Evolutionary conservation across 495 filamentous ascomycete species (phyloP), one percentile per base, ranked within the genome.

Genomic region (Daldinia concentrica): DNA sequence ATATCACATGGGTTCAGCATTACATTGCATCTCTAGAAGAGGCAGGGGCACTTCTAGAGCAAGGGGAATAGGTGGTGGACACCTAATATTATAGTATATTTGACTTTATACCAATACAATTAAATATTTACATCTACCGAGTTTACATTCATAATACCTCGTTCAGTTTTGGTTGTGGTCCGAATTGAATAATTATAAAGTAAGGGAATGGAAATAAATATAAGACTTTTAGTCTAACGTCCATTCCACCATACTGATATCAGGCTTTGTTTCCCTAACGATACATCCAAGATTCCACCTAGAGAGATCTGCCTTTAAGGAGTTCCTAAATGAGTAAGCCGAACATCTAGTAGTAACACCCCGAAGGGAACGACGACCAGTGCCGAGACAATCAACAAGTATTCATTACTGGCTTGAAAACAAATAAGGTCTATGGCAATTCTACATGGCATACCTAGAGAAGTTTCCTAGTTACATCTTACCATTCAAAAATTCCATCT

Each of bases 11-110:
- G 56, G 36, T 41, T 66, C 34, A 62, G 58, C 68, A 67, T 67
- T 55, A 58, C 62, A 72, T 72, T 43, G 62, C 68, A 71, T 66
- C 34, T 50, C 14, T 48, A 41, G 29, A 14, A 37, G 41, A 45
- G 56, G 56, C 57, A 17, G 67, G 62, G 2, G 45, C 29, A 50
- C 39, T 32, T 50, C 26, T 61, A 15, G 58, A 50, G 17, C 22
- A 11, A n/a, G 29, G 52, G 39, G 22, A 57, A 56, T 32, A 14
- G 65, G 19, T 26, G 59, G 19, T 19, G 24, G 51, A 15, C 51
- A 11, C 62, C 51, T 58, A 58, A 57, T 45, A 9, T 52, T 56
- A 43, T 63, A 32, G n/a, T 30, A 59, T 27, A 34, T 19, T 5
- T 29, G 26, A 26, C 34, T 15, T 59, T 19, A 32, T 57, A 57